These are phyloP conservation scores for Arthroderma uncinatum DNA, from an alignment of 2,329 filamentous ascomycete genomes.

Conservation along the genomic window DNA sequence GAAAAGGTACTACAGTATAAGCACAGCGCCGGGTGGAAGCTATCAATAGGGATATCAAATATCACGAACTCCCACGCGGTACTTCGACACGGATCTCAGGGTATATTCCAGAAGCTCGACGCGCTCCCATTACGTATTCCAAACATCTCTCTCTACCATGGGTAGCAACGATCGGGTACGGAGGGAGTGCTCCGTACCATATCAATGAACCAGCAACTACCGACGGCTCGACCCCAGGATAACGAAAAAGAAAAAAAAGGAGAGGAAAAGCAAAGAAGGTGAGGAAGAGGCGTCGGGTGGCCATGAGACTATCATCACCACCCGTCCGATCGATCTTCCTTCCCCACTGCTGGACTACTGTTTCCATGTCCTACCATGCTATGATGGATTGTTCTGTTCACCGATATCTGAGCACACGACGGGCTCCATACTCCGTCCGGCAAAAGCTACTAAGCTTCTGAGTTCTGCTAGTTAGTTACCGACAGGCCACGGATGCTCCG, in stretches of 20 bases:
- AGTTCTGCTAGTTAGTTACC: constrained; percentile 2
- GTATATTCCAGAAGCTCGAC: no score
- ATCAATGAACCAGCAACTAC: no score
- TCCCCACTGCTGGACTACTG: background rate
- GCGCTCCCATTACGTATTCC: no score
- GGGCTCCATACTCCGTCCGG: background rate
- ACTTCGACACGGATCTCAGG: no score
- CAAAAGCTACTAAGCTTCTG: background rate
- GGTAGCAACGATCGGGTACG: no score
- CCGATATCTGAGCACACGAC: background rate
- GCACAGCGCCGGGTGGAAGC: no score
- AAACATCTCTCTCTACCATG: no score
- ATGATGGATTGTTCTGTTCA: background rate
- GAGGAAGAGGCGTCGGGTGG: constrained; percentile 1
- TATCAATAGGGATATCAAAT: no score
- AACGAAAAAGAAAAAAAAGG: background rate
- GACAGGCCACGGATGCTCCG: background rate
- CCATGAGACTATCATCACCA: constrained; percentile 1
- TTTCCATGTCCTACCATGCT: background rate
- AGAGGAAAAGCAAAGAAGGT: background rate
- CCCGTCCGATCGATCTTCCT: background rate
- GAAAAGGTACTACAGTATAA: no score
- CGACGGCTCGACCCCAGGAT: background rate
- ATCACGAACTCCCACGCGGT: no score
- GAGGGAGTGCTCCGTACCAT: no score